These are phyloP conservation scores for Pseudoturritis turrita DNA, from an alignment of 345 rosid species.

Conservation along the genomic window DNA sequence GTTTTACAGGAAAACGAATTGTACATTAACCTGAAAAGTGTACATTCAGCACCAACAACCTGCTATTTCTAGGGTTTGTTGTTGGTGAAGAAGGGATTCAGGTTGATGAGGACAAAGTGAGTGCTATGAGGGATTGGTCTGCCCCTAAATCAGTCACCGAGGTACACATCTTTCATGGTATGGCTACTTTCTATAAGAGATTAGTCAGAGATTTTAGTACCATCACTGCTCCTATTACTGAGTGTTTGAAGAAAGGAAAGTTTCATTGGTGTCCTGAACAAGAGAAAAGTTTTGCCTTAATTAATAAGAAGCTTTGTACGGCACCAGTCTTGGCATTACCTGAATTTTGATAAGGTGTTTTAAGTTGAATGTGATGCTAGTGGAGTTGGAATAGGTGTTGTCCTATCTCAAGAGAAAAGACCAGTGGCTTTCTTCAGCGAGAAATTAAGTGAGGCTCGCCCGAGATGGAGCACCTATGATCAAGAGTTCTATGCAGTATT, in stretches of 20 bases:
- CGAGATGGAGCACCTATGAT: background rate
- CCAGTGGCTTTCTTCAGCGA: background rate
- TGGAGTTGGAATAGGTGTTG: background rate
- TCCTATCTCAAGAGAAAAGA: background rate
- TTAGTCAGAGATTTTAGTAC: conserved; percentile 1
- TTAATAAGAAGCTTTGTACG: background rate
- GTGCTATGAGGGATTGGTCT: too few relatives aligned
- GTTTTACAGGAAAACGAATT: background rate
- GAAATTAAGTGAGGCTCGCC: background rate
- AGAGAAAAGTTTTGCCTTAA: background rate
- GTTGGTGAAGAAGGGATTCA: too few relatives aligned
- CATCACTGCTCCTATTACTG: background rate
- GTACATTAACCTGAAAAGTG: background rate
- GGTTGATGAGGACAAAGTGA: too few relatives aligned
- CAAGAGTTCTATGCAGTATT: background rate
- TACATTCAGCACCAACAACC: background rate
- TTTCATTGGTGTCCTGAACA: background rate
- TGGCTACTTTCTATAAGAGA: background rate
- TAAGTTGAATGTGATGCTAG: background rate
- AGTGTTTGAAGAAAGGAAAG: background rate
- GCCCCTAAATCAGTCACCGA: background rate
- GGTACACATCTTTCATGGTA: background rate
- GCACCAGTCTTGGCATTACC: background rate
- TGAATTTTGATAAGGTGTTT: background rate
- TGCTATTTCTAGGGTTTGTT: background rate